phyloP scores from a whole-genome alignment of 352 stramenopile genomes.

The Pythium apleroticum region DNA sequence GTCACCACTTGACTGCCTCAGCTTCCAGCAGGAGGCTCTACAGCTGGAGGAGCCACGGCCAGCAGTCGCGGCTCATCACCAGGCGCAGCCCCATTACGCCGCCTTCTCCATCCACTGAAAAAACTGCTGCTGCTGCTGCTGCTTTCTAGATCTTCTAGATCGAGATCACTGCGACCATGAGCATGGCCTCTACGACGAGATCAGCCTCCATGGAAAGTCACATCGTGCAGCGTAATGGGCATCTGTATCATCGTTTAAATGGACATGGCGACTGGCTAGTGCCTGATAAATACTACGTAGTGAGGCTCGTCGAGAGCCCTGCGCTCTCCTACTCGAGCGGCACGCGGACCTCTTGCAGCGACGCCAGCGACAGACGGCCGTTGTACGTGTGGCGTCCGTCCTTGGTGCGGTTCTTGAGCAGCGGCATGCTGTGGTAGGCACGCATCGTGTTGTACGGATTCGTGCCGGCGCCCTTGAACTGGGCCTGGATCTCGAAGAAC shows the following conservation, averaged over 20 bases:
- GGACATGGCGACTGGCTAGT: background rate
- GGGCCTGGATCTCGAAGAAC: slow-evolving; percentile 53
- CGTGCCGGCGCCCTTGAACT: slow-evolving; percentile 15
- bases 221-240: too few species aligned
- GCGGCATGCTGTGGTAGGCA: slow-evolving; percentile 36
- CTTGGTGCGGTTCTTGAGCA: slow-evolving; percentile 28
- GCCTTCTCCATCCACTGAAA: background rate
- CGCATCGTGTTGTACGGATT: slow-evolving; percentile 28
- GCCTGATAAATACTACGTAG: slow-evolving; percentile 18
- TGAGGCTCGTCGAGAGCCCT: background rate
- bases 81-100: background rate
- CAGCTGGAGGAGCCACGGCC: background rate
- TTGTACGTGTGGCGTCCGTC: slow-evolving; percentile 28
- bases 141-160: background rate
- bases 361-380: slow-evolving; percentile 37
- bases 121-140: too few species aligned
- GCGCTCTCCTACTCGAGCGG: slow-evolving; percentile 3
- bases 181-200: background rate
- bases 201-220: background rate
- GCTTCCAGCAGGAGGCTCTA: background rate
- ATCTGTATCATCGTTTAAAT: background rate
- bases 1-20: background rate
- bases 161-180: background rate
- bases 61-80: background rate
- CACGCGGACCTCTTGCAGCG: slow-evolving; percentile 29